Evolutionary conservation across 306 rosid species (phyloP).

Genomic region (Casuarina cunninghamiana): DNA sequence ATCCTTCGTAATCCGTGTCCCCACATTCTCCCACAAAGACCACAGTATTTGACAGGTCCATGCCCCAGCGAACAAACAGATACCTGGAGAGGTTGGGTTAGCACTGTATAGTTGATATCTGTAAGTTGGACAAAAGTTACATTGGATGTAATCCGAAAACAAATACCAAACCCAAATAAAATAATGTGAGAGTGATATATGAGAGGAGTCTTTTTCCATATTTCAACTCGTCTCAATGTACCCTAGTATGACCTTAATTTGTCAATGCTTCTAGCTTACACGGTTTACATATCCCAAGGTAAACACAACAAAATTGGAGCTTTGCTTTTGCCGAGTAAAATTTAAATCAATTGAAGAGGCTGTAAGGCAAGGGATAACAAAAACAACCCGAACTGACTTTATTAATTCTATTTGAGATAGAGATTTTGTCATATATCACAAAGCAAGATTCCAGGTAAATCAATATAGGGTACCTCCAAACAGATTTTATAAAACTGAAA

Average conservation of each 20-base stretch:
- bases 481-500: neutral
- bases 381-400: neutral
- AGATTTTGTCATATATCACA: neutral
- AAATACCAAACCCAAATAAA: neutral
- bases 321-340: neutral
- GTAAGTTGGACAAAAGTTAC: neutral
- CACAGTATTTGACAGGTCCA: conserved; percentile 46
- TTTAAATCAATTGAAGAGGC: neutral
- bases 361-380: neutral
- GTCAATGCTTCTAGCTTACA: neutral
- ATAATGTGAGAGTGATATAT: neutral
- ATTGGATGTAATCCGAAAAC: neutral
- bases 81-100: conserved; percentile 36
- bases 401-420: neutral
- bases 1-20: conserved; percentile 60
- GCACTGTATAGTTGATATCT: neutral
- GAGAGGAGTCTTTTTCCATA: neutral
- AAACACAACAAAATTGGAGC: neutral
- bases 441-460: neutral
- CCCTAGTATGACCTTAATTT: neutral
- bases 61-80: conserved; percentile 56
- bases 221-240: neutral
- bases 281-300: neutral
- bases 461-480: neutral
- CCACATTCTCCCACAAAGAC: conserved; percentile 59